Conservation (phyloP, 352 stramenopile species). For the Thalassiosira exigua region DNA sequence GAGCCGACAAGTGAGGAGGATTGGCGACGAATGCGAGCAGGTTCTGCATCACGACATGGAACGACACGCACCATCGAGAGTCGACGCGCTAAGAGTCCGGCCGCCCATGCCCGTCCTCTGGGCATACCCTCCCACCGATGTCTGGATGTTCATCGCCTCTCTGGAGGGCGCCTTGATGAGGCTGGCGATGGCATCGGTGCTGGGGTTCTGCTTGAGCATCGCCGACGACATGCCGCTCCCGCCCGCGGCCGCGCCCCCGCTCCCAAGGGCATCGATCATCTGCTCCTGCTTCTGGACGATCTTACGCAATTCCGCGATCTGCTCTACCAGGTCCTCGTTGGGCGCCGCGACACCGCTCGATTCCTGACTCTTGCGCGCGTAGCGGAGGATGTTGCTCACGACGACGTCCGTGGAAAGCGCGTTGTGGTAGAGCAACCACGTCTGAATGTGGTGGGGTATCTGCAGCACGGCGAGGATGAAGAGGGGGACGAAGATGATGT, state of each 20-base stretch:
- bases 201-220: conserved; percentile 45
- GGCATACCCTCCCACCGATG: conserved; percentile 4
- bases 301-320: conserved; percentile 83
- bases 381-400: conserved; percentile 95
- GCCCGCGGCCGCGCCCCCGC: conserved; percentile 23
- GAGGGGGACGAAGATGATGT: conserved; percentile 92
- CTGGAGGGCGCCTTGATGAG: conserved; percentile 39
- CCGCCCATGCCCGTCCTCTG: conserved; percentile 15
- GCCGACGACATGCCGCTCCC: conserved; percentile 30
- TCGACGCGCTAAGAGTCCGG: conserved; percentile 38
- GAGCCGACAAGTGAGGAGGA: background rate
- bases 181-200: conserved; percentile 62
- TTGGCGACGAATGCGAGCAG: background rate
- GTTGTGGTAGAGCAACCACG: conserved; percentile 98
- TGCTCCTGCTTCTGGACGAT: conserved; percentile 84
- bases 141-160: conserved; percentile 51
- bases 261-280: conserved; percentile 61
- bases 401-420: conserved; percentile 94
- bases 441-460: conserved; percentile 93
- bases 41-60: no score
- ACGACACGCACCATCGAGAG: conserved; percentile 13
- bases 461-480: conserved; percentile 89
- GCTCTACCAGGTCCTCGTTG: conserved; percentile 82
- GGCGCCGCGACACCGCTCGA: conserved; percentile 54
- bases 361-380: conserved; percentile 87